Evolutionary conservation across 2,329 filamentous ascomycete species (phyloP).

Genomic region (Fusarium metavorans): DNA sequence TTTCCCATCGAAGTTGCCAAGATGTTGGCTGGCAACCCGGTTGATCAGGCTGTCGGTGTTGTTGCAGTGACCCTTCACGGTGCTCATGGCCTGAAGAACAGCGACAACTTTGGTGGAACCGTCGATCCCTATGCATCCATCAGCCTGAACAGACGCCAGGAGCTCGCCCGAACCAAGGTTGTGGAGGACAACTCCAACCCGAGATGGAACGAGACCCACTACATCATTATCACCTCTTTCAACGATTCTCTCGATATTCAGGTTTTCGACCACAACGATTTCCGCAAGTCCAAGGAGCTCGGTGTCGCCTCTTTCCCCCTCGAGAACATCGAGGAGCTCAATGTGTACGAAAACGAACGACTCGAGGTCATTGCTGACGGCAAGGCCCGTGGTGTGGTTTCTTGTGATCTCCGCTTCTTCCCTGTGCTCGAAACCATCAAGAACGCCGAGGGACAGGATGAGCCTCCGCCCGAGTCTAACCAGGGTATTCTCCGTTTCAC

Average conservation of each 20-base stretch:
- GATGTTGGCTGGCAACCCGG: constrained; percentile 92
- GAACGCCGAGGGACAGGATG: constrained; percentile 79
- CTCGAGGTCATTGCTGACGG: constrained; percentile 88
- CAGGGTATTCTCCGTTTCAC: constrained; percentile 95
- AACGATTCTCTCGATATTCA: constrained; percentile 88
- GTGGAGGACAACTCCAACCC: constrained; percentile 87
- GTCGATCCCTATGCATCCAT: constrained; percentile 91
- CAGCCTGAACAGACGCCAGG: constrained; percentile 84
- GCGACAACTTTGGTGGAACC: constrained; percentile 91
- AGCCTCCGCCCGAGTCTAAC: constrained; percentile 87
- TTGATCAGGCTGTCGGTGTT: constrained; percentile 96
- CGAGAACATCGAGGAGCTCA: constrained; percentile 81
- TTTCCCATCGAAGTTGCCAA: constrained; percentile 99
- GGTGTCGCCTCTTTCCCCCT: constrained; percentile 87
- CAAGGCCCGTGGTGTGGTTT: constrained; percentile 82
- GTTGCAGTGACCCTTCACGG: constrained; percentile 91
- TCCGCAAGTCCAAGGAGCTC: constrained; percentile 95
- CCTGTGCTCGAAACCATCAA: constrained; percentile 83
- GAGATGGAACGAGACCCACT: constrained; percentile 96
- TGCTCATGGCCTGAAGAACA: constrained; percentile 92
- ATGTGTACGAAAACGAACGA: constrained; percentile 84
- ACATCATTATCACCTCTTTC: constrained; percentile 92
- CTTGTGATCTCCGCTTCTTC: constrained; percentile 92
- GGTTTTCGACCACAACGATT: constrained; percentile 93
- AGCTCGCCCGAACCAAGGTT: constrained; percentile 90